Evolutionary conservation across 148 eudicot species (phyloP), one percentile per base, ranked within the genome.

Genomic region (Simmondsia chinensis): DNA sequence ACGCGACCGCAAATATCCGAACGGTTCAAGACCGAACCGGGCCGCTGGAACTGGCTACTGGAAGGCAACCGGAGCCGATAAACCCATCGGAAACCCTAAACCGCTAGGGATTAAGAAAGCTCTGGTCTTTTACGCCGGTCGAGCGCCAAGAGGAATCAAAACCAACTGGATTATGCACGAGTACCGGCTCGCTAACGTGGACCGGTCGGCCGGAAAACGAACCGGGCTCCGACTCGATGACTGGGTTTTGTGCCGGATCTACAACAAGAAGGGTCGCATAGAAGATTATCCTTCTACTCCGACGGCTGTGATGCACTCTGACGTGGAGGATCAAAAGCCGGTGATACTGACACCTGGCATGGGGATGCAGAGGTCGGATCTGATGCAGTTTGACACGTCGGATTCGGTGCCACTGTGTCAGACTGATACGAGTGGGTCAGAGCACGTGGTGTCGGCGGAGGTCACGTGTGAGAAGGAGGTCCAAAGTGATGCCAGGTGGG

Each of bases 191-290:
- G 40, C 59, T 6, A 46, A 46, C 35, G 50, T 46, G 34, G 50
- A 46, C 19, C 50, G 50, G 29, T 46, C 50, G 7, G 50, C 50
- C 23, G 50, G 73, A 48, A 21, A 60, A 67, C 17, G 68, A 54
- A 39, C 46, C 64, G n/a, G n/a, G n/a, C n/a, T 65, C 49, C 77
- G 76, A 82, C 76, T 80, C 16, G 87, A 80, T 54, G 87, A 80
- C 48, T 80, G 87, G 87, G 87, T 80, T 28, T 41, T 80, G 33
- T 80, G 87, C 54, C 87, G 87, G 1, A 76, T 80, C 12, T 85
- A 85, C 78, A 85, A 85, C 72, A 85, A 85, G 61, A 85, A 84
- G 28, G 86, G 89, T 4, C 50, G 54, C 17, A 45, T 75, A 4
- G 82, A 77, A n/a, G 67, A 69, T 48, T 56, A 46, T 11, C 28